Percentiles rank a stretch among this genome's conserved stretches.
Conservation (phyloP, 2,329 filamentous ascomycete genomes). For the Pseudocercospora fuligena region DNA sequence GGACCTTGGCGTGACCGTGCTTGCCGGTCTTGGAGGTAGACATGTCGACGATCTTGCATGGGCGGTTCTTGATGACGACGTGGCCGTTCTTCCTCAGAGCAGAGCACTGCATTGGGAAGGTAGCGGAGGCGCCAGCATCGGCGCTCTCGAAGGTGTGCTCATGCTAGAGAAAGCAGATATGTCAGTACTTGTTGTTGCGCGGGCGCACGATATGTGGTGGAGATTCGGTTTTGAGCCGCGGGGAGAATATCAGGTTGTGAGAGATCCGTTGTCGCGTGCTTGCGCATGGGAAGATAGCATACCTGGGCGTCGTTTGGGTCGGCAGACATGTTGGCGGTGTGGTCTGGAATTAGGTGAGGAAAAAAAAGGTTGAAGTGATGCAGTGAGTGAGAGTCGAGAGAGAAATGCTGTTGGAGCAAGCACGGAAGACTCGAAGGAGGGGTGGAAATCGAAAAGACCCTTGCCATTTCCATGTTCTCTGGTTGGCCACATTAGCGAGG, state of each 20-base stretch:
- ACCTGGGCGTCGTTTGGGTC: constrained; percentile 66
- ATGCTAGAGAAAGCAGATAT: constrained; percentile 46
- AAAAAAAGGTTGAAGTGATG: constrained; percentile 37
- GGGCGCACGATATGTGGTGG: constrained; percentile 16
- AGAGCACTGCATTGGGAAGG: constrained; percentile 99
- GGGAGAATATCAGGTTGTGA: constrained; percentile 4
- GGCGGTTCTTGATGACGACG: constrained; percentile 97
- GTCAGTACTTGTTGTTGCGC: constrained; percentile 25
- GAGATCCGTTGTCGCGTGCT: constrained; percentile 9
- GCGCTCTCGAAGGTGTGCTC: constrained; percentile 83
- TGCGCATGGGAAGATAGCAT: constrained; percentile 42
- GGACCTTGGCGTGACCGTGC: constrained; percentile 99
- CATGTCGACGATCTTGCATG: constrained; percentile 99
- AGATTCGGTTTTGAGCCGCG: constrained; percentile 4
- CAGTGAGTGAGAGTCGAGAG: constrained; percentile 16
- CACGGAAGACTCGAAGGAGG: neutral
- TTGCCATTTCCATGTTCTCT: neutral
- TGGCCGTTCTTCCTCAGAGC: constrained; percentile 98
- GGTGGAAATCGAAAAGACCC: neutral
- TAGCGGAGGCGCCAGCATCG: constrained; percentile 94
- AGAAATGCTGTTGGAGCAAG: neutral
- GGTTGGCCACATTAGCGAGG: neutral
- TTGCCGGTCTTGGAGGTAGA: constrained; percentile 99
- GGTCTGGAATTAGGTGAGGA: constrained; percentile 40
- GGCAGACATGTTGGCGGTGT: constrained; percentile 61